Evolutionary conservation across 352 stramenopile species (phyloP).

Genomic region (Saprolegnia parasitica): DNA sequence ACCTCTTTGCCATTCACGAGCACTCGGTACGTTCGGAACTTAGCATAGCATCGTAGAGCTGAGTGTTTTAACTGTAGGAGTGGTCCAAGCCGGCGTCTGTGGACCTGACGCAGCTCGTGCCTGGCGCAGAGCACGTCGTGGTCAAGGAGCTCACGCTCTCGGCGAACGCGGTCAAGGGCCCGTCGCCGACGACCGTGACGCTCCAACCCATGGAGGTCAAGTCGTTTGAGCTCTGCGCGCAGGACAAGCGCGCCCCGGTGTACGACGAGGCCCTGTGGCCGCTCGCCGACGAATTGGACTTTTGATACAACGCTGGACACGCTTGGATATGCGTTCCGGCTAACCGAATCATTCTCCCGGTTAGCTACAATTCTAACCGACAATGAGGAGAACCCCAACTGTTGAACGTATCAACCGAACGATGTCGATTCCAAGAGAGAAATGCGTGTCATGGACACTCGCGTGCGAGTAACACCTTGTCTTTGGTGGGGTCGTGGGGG

Average conservation of each 20-base stretch:
- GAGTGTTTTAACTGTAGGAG: slow-evolving; percentile 17
- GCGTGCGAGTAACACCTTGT: no score
- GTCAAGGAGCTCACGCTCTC: slow-evolving; percentile 88
- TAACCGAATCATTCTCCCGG: no score
- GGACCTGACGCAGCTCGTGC: slow-evolving; percentile 62
- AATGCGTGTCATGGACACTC: no score
- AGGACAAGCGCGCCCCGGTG: slow-evolving; percentile 2
- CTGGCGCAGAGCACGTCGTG: slow-evolving; percentile 42
- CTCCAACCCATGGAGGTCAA: slow-evolving; percentile 91
- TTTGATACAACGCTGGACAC: neutral
- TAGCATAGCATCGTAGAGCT: neutral
- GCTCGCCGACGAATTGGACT: neutral
- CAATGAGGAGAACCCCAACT: no score
- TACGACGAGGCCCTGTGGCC: neutral
- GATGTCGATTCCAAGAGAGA: no score
- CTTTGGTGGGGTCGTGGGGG: no score
- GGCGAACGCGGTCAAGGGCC: slow-evolving; percentile 34
- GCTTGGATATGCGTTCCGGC: no score
- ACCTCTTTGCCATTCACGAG: slow-evolving; percentile 91
- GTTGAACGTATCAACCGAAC: no score
- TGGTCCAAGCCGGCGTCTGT: slow-evolving; percentile 69
- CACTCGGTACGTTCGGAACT: slow-evolving; percentile 37
- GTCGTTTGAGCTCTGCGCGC: slow-evolving; percentile 77
- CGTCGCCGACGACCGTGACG: slow-evolving; percentile 43
- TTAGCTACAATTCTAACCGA: no score